Base-by-base conservation (phyloP, 139 green algal species). In the Chlorella sp. region DNA sequence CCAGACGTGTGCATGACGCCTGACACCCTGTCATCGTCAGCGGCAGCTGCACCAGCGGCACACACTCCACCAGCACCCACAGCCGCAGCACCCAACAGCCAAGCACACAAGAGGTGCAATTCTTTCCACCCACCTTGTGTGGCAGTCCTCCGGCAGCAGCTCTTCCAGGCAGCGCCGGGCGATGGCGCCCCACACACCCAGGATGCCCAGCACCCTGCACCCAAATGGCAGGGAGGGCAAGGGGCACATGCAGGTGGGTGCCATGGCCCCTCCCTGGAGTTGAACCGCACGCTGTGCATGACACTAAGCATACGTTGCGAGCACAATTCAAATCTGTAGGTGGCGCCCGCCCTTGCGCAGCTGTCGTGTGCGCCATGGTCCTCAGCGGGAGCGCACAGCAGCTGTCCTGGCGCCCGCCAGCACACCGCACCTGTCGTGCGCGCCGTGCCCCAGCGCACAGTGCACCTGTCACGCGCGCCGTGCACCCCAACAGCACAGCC, bases 151-250 rank as follows among this genome's bases (percentile, higher is more conserved):
- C 0, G 83, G 83, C 83, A 87, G 83, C 83, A 87, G 64, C 64
- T 87, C 83, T 36, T 87, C 24, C 64, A 87, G 83, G 83, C 83
- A 87, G 64, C 61, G 83, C 22, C 83, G 83, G 7, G 83, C 83
- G 9, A 87, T 79, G 61, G n/a, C 9, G 37, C 83, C 83, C 83
- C 83, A 87, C 83, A 80, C 15, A 26, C 83, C 83, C 83, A 87
- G 83, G 15, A 87, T 14, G 32, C 83, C 83, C 34, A 87, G 40
- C 61, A 66, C 26, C 83, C 83, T 87, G 48, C 30, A 57, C 12
- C 9, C 0, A 16, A 9, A n/a, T n/a, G n/a, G n/a, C n/a, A n/a
- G n/a, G n/a, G n/a, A n/a, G n/a, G n/a, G n/a, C n/a, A 3, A 39
- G 14, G 26, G 36, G 3, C 21, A 16, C 19, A 57, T 18, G 37